Evolutionary conservation across 768 basidiomycete species (phyloP).

Genomic region (Xerocomellus chrysenteron): DNA sequence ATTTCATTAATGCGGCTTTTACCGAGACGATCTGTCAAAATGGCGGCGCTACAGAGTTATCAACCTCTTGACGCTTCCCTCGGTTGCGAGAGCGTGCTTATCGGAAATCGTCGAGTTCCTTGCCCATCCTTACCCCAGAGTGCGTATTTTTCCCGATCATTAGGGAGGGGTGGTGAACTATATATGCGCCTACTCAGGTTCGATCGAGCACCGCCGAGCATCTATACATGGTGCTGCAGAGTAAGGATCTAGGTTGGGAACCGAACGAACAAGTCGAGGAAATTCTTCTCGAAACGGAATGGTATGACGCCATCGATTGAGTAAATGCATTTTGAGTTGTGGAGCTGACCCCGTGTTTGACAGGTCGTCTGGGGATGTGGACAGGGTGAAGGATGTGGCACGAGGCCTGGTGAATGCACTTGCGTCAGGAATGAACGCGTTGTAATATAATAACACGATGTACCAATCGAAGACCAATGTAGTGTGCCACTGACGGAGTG

Average conservation of each 20-base stretch:
- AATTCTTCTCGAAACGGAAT: constrained; percentile 76
- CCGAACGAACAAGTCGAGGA: constrained; percentile 62
- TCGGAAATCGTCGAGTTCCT: constrained; percentile 60
- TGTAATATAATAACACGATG: constrained; percentile 13
- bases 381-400: constrained; percentile 40
- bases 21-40: constrained; percentile 11
- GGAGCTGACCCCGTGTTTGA: constrained; percentile 29
- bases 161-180: constrained; percentile 6
- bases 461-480: not conserved
- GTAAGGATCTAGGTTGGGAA: constrained; percentile 61
- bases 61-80: constrained; percentile 56
- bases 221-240: constrained; percentile 75
- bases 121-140: constrained; percentile 77
- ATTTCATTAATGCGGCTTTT: constrained; percentile 26
- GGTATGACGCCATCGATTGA: constrained; percentile 45
- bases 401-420: constrained; percentile 42
- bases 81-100: constrained; percentile 43
- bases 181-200: constrained; percentile 46
- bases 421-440: constrained; percentile 26
- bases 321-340: constrained; percentile 11
- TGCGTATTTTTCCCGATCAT: constrained; percentile 36
- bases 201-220: constrained; percentile 81
- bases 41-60: constrained; percentile 49
- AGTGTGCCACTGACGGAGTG: not conserved
- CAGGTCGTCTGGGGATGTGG: constrained; percentile 51